These are phyloP conservation scores for Diplogelasinospora grovesii DNA, from an alignment of 495 filamentous ascomycete species.

Conservation along the genomic window DNA sequence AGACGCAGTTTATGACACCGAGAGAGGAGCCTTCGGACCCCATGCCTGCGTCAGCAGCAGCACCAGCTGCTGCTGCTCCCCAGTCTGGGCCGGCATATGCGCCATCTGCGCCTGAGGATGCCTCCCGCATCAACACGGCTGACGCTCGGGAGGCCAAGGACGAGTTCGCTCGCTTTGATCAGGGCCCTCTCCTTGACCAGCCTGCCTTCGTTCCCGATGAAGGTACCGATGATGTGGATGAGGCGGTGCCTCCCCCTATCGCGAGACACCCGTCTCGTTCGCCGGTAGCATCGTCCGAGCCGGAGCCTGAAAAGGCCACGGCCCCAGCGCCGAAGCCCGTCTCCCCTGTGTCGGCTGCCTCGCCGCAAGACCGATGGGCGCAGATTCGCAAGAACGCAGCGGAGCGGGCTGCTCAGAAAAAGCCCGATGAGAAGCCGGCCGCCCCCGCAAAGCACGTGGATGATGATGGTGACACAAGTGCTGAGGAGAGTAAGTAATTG, in stretches of 20 bases:
- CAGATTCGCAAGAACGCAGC: constrained; percentile 93
- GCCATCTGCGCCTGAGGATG: constrained; percentile 44
- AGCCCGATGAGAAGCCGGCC: constrained; percentile 51
- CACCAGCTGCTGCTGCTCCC: constrained; percentile 10
- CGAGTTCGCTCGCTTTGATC: constrained; percentile 79
- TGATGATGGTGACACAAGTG: constrained; percentile 76
- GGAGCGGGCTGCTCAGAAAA: constrained; percentile 57
- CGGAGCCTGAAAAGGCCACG: constrained; percentile 4
- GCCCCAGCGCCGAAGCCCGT: constrained; percentile 10
- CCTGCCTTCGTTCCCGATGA: constrained; percentile 77
- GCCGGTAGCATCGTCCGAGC: constrained; percentile 14
- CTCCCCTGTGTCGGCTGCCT: constrained; percentile 17
- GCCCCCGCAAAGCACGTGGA: constrained; percentile 49
- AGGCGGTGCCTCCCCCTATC: constrained; percentile 38
- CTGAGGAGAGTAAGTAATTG: constrained; percentile 93
- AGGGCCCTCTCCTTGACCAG: constrained; percentile 80
- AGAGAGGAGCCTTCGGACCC: constrained; percentile 26
- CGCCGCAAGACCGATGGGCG: constrained; percentile 72
- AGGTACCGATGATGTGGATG: constrained; percentile 42
- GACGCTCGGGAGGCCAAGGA: constrained; percentile 61
- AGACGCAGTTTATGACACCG: constrained; percentile 17
- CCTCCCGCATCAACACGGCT: constrained; percentile 56
- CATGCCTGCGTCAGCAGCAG: constrained; percentile 4
- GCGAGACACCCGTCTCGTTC: constrained; percentile 25
- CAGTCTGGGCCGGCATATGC: constrained; percentile 34